Evolutionary conservation across 371 early-diverging fungal genomes (phyloP), one percentile per base, ranked within the genome.

Genomic region (Smittium mucronatum): DNA sequence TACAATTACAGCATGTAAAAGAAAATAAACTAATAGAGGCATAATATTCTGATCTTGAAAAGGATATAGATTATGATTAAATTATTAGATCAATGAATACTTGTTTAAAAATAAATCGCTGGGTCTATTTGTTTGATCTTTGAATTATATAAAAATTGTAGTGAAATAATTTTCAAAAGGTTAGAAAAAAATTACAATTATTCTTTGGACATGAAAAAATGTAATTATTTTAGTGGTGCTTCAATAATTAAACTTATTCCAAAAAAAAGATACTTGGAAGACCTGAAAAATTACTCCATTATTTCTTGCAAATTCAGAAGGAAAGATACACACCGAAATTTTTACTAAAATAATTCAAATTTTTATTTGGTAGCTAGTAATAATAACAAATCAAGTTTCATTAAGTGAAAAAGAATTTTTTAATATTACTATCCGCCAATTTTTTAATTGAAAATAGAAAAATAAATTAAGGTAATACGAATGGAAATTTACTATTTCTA

Each of bases 271-370:
- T 63, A 72, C 32, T 63, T 72, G 0, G 35, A 58, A 34, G 32
- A 32, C 21, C 60, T 72, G 0, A 61, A 31, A 32, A 72, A 72
- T 68, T 72, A 68, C 68, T 0, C 72, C 70, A 1, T 69, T 72
- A 33, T 59, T 63, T n/a, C 26, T 72, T 1, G 68, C 72, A 0
- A 72, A 72, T 66, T 58, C 58, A 25, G 72, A 72, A 1, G 61
- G 58, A 31, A 72, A 72, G 33, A 64, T 72, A 2, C 30, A 69
- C 2, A 72, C 72, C 2, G 59, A 8, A 0, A 64, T 70, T 15
- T 36, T 72, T 15, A 34, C 65, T 5, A 65, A 65, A n/a, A 65
- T 26, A 34, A 31, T 34, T n/a, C 65, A 65, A 65, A 34, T n/a
- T 26, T 26, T 65, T 2, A 65, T 65, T n/a, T 2, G 34, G 5